Percentiles rank a stretch among this genome's conserved stretches.
Conservation (phyloP, 1,139 yeast species). For the Yarrowia galli region DNA sequence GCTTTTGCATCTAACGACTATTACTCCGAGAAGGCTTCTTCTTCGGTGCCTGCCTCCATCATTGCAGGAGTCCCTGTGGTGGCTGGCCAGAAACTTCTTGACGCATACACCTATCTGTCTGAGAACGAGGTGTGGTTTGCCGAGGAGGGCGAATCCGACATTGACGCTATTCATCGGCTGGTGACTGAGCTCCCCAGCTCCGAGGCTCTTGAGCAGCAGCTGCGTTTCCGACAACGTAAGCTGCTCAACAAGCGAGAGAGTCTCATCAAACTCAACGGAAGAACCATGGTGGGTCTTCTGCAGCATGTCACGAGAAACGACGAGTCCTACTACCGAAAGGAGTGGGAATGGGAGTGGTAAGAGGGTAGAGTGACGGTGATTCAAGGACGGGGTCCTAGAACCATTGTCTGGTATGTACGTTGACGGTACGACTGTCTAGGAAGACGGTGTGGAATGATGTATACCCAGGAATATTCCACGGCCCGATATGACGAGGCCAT, state of each 20-base stretch:
- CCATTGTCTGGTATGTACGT: too few species aligned
- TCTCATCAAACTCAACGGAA: conserved; percentile 14
- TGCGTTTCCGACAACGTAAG: conserved; percentile 22
- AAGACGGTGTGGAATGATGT: not conserved
- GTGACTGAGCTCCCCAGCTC: conserved; percentile 3
- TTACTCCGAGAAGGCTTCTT: conserved; percentile 24
- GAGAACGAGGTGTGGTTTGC: conserved; percentile 22
- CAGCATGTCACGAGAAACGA: not conserved
- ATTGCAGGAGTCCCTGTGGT: conserved; percentile 34
- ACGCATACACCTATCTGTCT: conserved; percentile 31
- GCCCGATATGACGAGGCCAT: not conserved
- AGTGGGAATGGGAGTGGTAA: conserved; percentile 29
- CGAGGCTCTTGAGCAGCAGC: conserved; percentile 21
- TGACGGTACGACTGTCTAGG: too few species aligned
- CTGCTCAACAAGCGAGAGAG: conserved; percentile 22
- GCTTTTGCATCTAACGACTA: conserved; percentile 36
- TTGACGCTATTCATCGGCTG: conserved; percentile 22
- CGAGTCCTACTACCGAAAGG: conserved; percentile 2
- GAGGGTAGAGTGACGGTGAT: not conserved
- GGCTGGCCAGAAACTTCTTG: conserved; percentile 15
- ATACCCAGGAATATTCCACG: not conserved
- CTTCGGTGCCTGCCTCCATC: conserved; percentile 32
- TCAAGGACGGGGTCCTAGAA: too few species aligned
- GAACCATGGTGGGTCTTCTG: conserved; percentile 4
- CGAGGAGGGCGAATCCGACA: conserved; percentile 34